A percentile compares a stretch with the other conserved stretches of the same genome.
These are phyloP conservation scores for Fermentozyma sake DNA, from an alignment of 1,139 yeast genomes.

Conservation along the genomic window DNA sequence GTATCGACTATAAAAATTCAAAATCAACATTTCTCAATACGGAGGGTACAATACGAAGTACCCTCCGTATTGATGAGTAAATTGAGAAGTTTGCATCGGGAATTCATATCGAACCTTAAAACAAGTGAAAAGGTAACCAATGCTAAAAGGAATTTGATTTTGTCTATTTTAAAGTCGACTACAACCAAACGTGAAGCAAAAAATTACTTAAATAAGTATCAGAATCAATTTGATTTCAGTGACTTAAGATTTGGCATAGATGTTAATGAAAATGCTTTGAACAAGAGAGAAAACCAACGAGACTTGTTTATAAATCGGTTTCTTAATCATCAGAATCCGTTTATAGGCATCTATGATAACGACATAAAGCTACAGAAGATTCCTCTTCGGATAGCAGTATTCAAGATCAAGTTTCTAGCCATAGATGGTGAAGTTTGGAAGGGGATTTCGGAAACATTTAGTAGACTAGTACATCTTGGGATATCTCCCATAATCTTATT, in stretches of 20 bases:
- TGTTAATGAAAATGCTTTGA: conserved; percentile 10
- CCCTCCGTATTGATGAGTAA: too few relatives aligned
- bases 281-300: conserved; percentile 29
- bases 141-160: conserved; percentile 50
- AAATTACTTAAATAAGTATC: conserved; percentile 59
- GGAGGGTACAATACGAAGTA: too few relatives aligned
- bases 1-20: too few relatives aligned
- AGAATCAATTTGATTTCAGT: conserved; percentile 35
- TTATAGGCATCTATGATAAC: conserved; percentile 29
- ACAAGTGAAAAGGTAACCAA: conserved; percentile 30
- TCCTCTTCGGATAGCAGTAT: conserved; percentile 49
- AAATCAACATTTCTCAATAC: too few relatives aligned
- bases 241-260: conserved; percentile 5
- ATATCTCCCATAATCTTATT: conserved; percentile 25
- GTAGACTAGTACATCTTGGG: conserved; percentile 48
- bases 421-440: conserved; percentile 29
- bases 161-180: conserved; percentile 66
- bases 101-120: conserved; percentile 38
- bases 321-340: conserved; percentile 31
- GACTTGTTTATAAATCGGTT: conserved; percentile 38
- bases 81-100: conserved; percentile 24
- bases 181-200: conserved; percentile 75
- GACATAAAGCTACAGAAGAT: conserved; percentile 29
- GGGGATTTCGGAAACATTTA: conserved; percentile 48
- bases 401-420: conserved; percentile 40